phyloP scores from a whole-genome alignment of 768 basidiomycete species.

The Tricholoma sp. region DNA sequence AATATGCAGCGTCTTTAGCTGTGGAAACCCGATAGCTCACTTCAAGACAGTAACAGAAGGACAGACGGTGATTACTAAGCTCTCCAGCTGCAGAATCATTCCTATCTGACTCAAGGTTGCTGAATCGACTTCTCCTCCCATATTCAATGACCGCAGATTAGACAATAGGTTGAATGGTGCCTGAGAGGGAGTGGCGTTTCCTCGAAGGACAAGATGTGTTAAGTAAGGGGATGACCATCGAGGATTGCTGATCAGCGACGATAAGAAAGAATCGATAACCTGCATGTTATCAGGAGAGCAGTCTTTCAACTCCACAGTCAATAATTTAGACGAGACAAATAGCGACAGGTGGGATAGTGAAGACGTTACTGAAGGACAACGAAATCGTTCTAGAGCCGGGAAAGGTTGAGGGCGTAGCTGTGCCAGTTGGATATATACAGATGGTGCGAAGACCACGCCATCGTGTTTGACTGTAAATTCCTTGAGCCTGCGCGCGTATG shows the following conservation, averaged over 20 bases:
- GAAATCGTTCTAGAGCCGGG: slow-evolving; percentile 1
- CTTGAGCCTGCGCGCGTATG: neutral
- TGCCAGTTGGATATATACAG: neutral
- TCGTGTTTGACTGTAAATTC: neutral
- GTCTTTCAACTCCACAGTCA: neutral
- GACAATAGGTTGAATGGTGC: neutral
- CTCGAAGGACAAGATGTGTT: neutral
- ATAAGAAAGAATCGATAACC: neutral
- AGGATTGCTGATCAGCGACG: neutral
- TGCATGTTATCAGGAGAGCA: neutral
- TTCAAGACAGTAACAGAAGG: neutral
- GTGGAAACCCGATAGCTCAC: neutral
- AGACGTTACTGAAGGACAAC: neutral
- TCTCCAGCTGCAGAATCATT: neutral
- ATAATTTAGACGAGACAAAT: slow-evolving; percentile 1
- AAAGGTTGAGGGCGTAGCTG: neutral
- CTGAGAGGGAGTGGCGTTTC: neutral
- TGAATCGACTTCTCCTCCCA: neutral
- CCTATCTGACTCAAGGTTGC: neutral
- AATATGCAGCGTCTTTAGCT: neutral
- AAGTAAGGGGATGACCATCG: neutral
- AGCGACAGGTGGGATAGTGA: neutral
- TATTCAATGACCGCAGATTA: neutral
- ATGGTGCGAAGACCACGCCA: neutral
- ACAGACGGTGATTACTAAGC: neutral